Conservation (phyloP, 768 basidiomycete species). For the Boletus barrowsii region DNA sequence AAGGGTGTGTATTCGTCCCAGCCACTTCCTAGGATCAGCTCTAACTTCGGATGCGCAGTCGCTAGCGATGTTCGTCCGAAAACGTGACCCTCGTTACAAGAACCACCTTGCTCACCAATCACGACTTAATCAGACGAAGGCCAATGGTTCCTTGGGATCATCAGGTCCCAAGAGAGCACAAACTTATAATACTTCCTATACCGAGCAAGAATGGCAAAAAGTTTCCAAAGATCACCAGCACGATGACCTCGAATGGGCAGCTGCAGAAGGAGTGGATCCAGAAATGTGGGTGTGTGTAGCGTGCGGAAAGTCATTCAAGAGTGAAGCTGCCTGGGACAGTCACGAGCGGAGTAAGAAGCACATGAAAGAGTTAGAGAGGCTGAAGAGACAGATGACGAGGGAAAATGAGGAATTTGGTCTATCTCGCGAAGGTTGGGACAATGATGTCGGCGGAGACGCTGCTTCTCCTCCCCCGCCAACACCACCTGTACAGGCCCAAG, state of each 20-base stretch:
- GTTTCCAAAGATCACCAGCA: conserved; percentile 36
- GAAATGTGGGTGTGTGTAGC: conserved; percentile 97
- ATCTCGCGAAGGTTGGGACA: conserved; percentile 37
- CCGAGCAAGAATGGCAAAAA: conserved; percentile 92
- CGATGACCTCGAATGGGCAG: conserved; percentile 70
- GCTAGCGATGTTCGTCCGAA: conserved; percentile 71
- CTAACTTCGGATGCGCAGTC: conserved; percentile 43
- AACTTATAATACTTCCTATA: conserved; percentile 41
- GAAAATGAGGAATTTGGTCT: conserved; percentile 66
- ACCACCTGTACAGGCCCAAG: conserved; percentile 6
- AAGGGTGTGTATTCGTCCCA: conserved; percentile 50
- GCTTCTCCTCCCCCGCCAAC: conserved; percentile 14
- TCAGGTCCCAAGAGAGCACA: conserved; percentile 25
- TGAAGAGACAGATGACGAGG: conserved; percentile 72
- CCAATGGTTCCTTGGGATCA: conserved; percentile 29
- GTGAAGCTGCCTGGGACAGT: conserved; percentile 93
- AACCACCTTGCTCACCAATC: conserved; percentile 49
- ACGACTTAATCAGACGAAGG: conserved; percentile 35
- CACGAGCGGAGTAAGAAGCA: conserved; percentile 97
- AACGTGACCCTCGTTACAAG: conserved; percentile 88
- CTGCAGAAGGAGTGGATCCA: conserved; percentile 62
- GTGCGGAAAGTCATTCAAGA: conserved; percentile 84
- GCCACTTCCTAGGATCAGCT: neutral
- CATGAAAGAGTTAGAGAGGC: conserved; percentile 75
- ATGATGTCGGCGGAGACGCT: conserved; percentile 7